A percentile compares a stretch with the other conserved stretches of the same genome.
These are phyloP conservation scores for Plasmodium coatneyi DNA, from an alignment of 169 alveolate species.

Conservation along the genomic window DNA sequence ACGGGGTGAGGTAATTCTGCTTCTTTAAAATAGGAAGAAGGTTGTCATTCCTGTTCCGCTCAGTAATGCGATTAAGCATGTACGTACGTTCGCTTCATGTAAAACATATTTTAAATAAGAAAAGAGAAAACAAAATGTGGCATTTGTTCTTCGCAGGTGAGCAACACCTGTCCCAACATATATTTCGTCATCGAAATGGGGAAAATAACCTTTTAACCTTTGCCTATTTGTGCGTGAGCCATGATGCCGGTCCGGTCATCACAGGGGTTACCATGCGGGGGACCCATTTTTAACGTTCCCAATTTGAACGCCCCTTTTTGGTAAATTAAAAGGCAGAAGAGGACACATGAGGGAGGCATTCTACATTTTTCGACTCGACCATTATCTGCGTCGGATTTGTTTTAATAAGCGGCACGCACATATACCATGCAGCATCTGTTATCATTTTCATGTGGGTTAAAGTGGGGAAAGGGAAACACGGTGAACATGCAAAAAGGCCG, in stretches of 20 bases:
- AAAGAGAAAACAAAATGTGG: background rate
- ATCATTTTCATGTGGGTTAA: background rate
- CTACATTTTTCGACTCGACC: background rate
- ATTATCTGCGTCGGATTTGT: background rate
- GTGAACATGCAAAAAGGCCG: background rate
- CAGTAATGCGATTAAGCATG: background rate
- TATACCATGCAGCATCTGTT: background rate
- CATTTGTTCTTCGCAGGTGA: background rate
- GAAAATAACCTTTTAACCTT: background rate
- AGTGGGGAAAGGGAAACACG: background rate
- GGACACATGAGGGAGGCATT: background rate
- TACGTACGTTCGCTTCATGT: background rate
- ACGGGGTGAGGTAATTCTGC: background rate
- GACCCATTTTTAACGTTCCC: background rate
- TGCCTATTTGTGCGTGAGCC: background rate
- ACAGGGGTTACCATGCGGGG: background rate
- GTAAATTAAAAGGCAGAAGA: background rate
- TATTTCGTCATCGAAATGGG: background rate
- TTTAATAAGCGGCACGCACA: background rate
- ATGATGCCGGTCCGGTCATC: background rate
- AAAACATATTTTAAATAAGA: background rate
- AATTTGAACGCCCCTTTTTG: background rate
- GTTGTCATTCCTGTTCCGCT: background rate
- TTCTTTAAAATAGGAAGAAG: background rate
- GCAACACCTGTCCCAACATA: background rate